These are phyloP conservation scores for Gnetum montanum DNA, from an alignment of 75 land plant species.

Conservation along the genomic window DNA sequence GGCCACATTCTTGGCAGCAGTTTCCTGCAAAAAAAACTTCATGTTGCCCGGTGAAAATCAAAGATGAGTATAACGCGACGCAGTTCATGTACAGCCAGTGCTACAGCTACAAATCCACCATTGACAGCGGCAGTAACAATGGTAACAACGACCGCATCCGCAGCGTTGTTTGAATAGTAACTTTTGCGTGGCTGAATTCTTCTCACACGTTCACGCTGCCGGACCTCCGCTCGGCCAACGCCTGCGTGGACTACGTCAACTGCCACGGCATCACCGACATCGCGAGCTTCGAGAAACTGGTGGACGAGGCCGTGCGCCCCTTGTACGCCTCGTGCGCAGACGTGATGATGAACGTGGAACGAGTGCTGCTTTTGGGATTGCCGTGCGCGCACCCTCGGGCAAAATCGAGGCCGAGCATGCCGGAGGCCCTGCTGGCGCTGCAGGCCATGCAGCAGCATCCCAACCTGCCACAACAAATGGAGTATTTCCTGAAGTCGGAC, in stretches of 20 bases:
- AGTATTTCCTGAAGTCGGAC: too few species aligned
- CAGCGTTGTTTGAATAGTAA: background rate
- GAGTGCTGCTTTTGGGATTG: conserved; percentile 22
- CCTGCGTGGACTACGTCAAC: background rate
- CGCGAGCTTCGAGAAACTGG: background rate
- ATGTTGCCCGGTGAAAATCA: background rate
- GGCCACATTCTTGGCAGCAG: too few species aligned
- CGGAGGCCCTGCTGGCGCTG: too few species aligned
- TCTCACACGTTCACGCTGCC: background rate
- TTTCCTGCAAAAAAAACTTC: too few species aligned
- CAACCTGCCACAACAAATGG: too few species aligned
- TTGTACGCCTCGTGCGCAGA: too few species aligned
- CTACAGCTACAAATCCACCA: too few species aligned
- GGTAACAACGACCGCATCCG: too few species aligned
- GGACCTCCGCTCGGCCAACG: background rate
- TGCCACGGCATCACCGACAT: background rate
- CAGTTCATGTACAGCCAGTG: background rate
- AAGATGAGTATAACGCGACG: background rate
- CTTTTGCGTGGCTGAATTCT: background rate
- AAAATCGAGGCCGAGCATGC: conserved; percentile 20
- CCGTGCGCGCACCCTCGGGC: conserved; percentile 25
- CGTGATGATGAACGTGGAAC: conserved; percentile 6
- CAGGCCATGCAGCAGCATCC: too few species aligned
- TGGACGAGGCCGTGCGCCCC: conserved; percentile 16
- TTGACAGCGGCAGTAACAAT: too few species aligned